Evolutionary conservation across 371 early-diverging fungal genomes (phyloP), one percentile per base, ranked within the genome.

Genomic region (Funneliformis caledonium): DNA sequence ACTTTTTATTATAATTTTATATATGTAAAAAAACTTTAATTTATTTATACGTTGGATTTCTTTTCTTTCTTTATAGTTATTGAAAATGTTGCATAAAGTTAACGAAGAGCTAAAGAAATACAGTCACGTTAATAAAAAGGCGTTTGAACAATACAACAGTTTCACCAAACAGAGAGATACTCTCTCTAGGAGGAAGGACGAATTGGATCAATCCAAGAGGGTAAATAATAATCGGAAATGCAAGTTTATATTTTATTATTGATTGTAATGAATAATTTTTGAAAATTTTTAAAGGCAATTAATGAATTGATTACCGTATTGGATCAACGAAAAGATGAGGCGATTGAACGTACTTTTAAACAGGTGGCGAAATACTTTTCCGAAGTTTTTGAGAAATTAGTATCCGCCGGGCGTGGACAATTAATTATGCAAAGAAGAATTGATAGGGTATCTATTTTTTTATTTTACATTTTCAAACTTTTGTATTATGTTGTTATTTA

Each of bases 111-210:
- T 98, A 47, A 95, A 96, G 80, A 91, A 93, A 85, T 97, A 92
- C 83, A 91, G 93, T 22, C 98, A 98, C 83, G 97, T 99, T 78
- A 99, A 99, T 89, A 97, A 97, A 86, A 97, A 97, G 86, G 99
- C 99, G 9, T 94, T 94, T 86, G 98, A 99, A 86, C 99, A 99
- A 87, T 97, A 94, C 84, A 91, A 86, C 82, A 94, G 94, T 83
- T 99, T 98, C 82, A 95, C 95, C 2, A 92, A 94, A 80, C 98
- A 98, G 83, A 91, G 94, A 31, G 97, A 97, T 70, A 86, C 90
- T 45, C 88, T 99, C 67, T 88, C 87, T 50, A 85, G 91, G 79
- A 92, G 98, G 72, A 96, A 96, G 84, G 86, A 87, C 12, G 98
- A 98, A 84, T 84, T 98, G 76, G 97, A 97, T 83, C 89, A 87